Percentiles rank a stretch among this genome's conserved stretches.
These are phyloP conservation scores for Catharanthus roseus DNA, from an alignment of 257 asterid genomes.

Conservation along the genomic window DNA sequence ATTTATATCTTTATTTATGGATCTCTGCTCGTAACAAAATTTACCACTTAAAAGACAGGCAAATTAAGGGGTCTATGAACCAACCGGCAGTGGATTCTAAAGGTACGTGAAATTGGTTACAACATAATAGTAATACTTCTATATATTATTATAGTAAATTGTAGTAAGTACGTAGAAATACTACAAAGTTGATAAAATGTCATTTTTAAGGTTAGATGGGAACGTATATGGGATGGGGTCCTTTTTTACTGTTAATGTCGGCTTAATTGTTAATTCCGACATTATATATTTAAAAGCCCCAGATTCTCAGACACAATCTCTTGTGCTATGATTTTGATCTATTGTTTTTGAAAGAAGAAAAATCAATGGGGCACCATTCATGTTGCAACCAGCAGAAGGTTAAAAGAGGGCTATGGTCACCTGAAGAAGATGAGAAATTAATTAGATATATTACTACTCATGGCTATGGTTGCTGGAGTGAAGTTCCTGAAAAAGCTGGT, in stretches of 20 bases:
- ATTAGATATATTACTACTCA: slow-evolving; percentile 66
- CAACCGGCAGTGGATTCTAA: slow-evolving; percentile 7
- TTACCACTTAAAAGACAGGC: too few species aligned
- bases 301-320: too few species aligned
- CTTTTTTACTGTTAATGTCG: slow-evolving; percentile 33
- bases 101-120: slow-evolving; percentile 38
- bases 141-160: too few species aligned
- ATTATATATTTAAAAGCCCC: too few species aligned
- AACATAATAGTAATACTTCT: slow-evolving; percentile 24
- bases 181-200: slow-evolving; percentile 61
- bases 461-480: slow-evolving; percentile 99
- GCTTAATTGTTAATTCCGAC: slow-evolving; percentile 19
- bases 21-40: too few species aligned
- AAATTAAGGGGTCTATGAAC: background rate
- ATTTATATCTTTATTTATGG: too few species aligned
- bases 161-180: slow-evolving; percentile 51
- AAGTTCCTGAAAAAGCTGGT: slow-evolving; percentile 99
- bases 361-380: slow-evolving; percentile 83
- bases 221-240: slow-evolving; percentile 40
- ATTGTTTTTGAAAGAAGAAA: background rate
- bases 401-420: slow-evolving; percentile 97
- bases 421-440: slow-evolving; percentile 92
- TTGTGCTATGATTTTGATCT: too few species aligned
- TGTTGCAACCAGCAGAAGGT: slow-evolving; percentile 99
- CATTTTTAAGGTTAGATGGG: slow-evolving; percentile 86